These are phyloP conservation scores for Dothiorella sarmentorum DNA, from an alignment of 2,329 filamentous ascomycete species.

Conservation along the genomic window DNA sequence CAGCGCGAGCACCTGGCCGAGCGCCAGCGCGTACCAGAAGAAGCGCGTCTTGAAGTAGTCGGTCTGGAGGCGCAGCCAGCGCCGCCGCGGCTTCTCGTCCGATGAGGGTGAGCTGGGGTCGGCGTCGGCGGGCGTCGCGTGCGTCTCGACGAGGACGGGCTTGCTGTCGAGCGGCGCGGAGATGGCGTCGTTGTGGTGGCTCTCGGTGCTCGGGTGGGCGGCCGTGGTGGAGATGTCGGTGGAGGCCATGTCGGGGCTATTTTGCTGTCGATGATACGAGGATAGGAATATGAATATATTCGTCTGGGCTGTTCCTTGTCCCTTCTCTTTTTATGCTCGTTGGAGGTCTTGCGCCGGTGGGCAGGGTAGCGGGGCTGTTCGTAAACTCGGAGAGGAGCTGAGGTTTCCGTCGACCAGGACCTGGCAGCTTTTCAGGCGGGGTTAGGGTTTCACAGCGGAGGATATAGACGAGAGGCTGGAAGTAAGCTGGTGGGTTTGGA, in stretches of 20 bases:
- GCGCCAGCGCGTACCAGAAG: slow-evolving; percentile 19
- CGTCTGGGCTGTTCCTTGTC: not conserved
- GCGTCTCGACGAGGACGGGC: not conserved
- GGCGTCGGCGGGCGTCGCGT: too few species aligned
- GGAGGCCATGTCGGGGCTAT: not conserved
- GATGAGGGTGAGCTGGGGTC: too few species aligned
- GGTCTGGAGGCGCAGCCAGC: slow-evolving; percentile 6
- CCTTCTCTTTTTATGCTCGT: not conserved
- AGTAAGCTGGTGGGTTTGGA: slow-evolving; percentile 32
- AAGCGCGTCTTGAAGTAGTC: slow-evolving; percentile 17
- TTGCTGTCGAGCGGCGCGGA: too few species aligned
- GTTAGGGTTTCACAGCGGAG: not conserved
- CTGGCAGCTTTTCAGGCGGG: too few species aligned
- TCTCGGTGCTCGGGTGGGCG: not conserved
- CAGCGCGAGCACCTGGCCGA: slow-evolving; percentile 70
- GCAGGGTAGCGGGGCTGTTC: too few species aligned
- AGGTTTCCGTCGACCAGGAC: too few species aligned
- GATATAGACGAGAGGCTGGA: not conserved
- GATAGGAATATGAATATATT: not conserved
- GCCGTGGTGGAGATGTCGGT: not conserved
- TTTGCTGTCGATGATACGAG: not conserved
- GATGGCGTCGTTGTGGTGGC: not conserved
- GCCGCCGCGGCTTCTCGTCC: not conserved
- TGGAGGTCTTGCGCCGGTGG: too few species aligned
- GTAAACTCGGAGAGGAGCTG: too few species aligned